phyloP scores from a whole-genome alignment of 1,139 yeast species.

The Pichia sp. region DNA sequence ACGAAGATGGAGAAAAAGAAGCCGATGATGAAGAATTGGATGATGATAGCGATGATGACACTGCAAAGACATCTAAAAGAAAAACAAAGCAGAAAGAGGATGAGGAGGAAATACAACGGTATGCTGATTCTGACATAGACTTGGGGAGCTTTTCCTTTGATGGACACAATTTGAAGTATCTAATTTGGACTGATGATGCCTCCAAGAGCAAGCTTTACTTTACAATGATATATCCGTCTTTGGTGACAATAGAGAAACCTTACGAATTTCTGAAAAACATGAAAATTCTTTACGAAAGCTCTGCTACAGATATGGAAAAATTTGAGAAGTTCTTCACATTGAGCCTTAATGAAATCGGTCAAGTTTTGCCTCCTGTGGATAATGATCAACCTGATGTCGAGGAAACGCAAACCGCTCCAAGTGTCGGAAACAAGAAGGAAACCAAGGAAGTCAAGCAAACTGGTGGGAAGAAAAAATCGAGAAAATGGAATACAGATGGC shows the following conservation, averaged over 20 bases:
- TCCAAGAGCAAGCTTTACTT: conserved; percentile 25
- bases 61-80: conserved; percentile 12
- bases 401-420: conserved; percentile 1
- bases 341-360: conserved; percentile 20
- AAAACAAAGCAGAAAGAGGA: not conserved
- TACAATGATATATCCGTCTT: conserved; percentile 32
- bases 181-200: conserved; percentile 24
- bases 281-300: conserved; percentile 25
- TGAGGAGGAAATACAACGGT: conserved; percentile 8
- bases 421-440: conserved; percentile 9
- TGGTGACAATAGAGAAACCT: conserved; percentile 31
- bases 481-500: conserved; percentile 51
- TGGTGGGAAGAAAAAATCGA: conserved; percentile 33
- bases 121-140: conserved; percentile 13
- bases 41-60: conserved; percentile 9
- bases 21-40: conserved; percentile 1
- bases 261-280: conserved; percentile 33
- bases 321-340: conserved; percentile 29
- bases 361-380: conserved; percentile 10
- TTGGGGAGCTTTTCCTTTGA: conserved; percentile 34
- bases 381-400: conserved; percentile 8
- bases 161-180: conserved; percentile 33
- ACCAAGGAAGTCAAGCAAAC: conserved; percentile 3
- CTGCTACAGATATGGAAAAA: conserved; percentile 20
- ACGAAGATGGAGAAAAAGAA: conserved; percentile 9